phyloP scores from a whole-genome alignment of 768 basidiomycete genomes.

The Amanita molliuscula region DNA sequence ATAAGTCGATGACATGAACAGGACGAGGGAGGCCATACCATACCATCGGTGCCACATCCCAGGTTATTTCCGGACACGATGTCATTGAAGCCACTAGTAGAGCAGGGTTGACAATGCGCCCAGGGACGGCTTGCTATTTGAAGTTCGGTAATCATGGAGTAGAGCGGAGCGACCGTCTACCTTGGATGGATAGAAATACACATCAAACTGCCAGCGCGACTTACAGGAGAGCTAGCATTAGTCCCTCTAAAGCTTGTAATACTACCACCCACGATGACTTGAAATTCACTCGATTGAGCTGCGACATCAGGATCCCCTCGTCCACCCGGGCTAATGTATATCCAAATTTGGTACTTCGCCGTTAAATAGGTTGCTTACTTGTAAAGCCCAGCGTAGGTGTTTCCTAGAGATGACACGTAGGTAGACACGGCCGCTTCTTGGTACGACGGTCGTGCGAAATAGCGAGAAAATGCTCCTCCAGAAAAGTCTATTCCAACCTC shows the following conservation, averaged over 20 bases:
- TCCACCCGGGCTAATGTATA: conserved; percentile 28
- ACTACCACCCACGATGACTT: conserved; percentile 41
- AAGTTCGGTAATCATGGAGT: conserved; percentile 50
- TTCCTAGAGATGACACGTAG: conserved; percentile 37
- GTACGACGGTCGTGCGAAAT: conserved; percentile 44
- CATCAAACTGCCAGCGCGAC: conserved; percentile 5
- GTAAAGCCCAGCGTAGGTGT: conserved; percentile 35
- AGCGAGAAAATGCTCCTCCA: conserved; percentile 58
- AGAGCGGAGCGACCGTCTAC: conserved; percentile 48
- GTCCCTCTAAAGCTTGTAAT: conserved; percentile 40
- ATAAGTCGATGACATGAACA: no score
- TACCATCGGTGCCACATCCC: no score
- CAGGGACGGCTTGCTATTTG: conserved; percentile 31
- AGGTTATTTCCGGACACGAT: no score
- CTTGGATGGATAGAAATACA: neutral
- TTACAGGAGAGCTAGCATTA: conserved; percentile 46
- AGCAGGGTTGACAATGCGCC: conserved; percentile 52
- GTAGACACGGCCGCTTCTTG: conserved; percentile 35
- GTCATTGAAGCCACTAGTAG: conserved; percentile 4
- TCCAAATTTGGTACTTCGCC: neutral
- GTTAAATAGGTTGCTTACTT: conserved; percentile 25
- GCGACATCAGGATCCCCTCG: conserved; percentile 53
- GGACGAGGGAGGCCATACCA: no score
- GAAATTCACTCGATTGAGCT: conserved; percentile 45
- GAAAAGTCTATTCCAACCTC: conserved; percentile 53